Evolutionary conservation across 163 green algal species (phyloP), one percentile per base, ranked within the genome.

Genomic region (Scenedesmus sp.): DNA sequence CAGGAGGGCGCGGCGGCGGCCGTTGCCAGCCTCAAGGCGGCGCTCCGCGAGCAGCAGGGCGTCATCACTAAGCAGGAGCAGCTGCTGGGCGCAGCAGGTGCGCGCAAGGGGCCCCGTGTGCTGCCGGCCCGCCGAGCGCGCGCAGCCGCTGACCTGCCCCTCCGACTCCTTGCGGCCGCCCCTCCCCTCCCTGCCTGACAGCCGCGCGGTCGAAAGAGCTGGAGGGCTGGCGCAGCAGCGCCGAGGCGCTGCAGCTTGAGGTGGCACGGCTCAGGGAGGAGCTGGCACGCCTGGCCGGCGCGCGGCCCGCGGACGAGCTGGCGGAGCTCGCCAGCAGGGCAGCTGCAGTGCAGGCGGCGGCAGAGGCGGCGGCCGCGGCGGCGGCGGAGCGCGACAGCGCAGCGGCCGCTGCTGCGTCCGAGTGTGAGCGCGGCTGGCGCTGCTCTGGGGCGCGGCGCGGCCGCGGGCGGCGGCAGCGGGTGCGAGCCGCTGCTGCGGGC

Each of bases 41-140:
- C 85, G 1, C 31, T 92, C 17, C 84, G 78, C 39, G 85, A 66
- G 31, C 89, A 92, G 78, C 85, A 90, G 71, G 50, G 58, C 26
- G 78, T 90, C 15, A 84, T 87, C 31, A 65, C 22, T n/a, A 33
- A 50, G 11, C 22, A 82, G 42, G 70, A 89, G 70, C 56, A 69
- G 58, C 64, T 86, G 74, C 73, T 88, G 28, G 83, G 76, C 15
- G 29, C 31, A 2, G 78, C 78, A 42, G 65, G 80, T 20, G 81
- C 79, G 69, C n/a, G n/a, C n/a, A n/a, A n/a, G n/a, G n/a, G n/a
- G n/a, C n/a, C n/a, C n/a, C n/a, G n/a, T n/a, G n/a, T n/a, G n/a
- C n/a, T n/a, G n/a, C n/a, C n/a, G n/a, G n/a, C n/a, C n/a, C n/a
- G n/a, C n/a, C n/a, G n/a, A n/a, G n/a, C n/a, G n/a, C n/a, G 65